Base-by-base conservation (phyloP, 2,329 filamentous ascomycete genomes). In the Cladosporium sp. region DNA sequence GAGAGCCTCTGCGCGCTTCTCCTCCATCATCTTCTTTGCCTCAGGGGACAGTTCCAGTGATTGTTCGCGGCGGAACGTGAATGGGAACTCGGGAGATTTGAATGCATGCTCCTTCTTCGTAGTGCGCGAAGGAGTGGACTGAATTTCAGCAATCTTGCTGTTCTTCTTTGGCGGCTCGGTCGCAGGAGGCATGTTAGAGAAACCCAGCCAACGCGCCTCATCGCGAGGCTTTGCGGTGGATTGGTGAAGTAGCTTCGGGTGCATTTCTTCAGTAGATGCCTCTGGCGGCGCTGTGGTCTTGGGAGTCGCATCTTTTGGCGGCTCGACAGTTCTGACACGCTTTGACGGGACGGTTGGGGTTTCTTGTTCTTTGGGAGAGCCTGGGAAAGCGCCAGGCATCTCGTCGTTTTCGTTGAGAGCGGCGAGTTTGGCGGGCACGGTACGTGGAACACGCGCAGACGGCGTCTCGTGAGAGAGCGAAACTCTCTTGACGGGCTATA, bases 181-280 rank as follows among this genome's bases (percentile, higher is more conserved):
- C 29, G 73, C 68, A n/a, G 80, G 71, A 54, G 80, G 82, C 66
- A 93, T 84, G 57, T 88, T 86, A 53, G 82, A 81, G 69, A 96
- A 96, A 13, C 91, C 91, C 18, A 95, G 78, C 62, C 86, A 82
- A 38, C 93, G 76, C 5, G 86, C 89, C 9, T 90, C 89, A 20
- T 93, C 90, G 2, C 86, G 81, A 39, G 88, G 76, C 48, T 86
- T 88, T 55, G 83, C 86, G 18, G 87, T 91, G 57, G 78, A 85
- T 48, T 81, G 78, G 51, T 93, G 89, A 51, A 83, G 81, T 65
- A 87, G 88, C 73, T 87, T 88, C 7, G 92, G 92, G 66, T 96
- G 91, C 91, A 96, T 96, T 67, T 96, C 90, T 53, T 84, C 82
- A 56, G 79, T 78, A 42, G 85, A 75, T 19, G 89, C 87, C 71